phyloP scores from a whole-genome alignment of 768 basidiomycete species.

The Nidularia sp. region DNA sequence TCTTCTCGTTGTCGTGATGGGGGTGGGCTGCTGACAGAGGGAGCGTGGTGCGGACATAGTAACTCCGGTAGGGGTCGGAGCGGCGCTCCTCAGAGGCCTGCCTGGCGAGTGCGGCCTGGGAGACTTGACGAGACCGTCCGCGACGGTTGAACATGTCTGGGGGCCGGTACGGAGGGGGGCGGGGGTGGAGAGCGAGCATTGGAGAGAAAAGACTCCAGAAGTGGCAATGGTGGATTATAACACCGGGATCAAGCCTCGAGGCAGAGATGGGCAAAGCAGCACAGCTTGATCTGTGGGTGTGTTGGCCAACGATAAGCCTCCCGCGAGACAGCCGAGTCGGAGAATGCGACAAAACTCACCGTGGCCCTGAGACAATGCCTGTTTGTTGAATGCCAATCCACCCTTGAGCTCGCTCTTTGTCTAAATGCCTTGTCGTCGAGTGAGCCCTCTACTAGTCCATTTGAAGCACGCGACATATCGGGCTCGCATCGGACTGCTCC shows the following conservation, averaged over 20 bases:
- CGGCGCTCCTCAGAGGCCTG: slow-evolving; percentile 38
- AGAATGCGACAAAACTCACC: too few relatives aligned
- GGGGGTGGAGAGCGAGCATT: slow-evolving; percentile 6
- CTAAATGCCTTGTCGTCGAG: too few relatives aligned
- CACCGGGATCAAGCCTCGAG: slow-evolving; percentile 12
- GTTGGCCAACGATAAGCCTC: too few relatives aligned
- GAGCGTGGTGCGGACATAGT: not conserved
- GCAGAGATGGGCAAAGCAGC: slow-evolving; percentile 1
- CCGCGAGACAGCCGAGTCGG: too few relatives aligned
- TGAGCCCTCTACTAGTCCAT: too few relatives aligned
- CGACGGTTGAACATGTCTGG: slow-evolving; percentile 8
- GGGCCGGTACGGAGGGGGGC: slow-evolving; percentile 9
- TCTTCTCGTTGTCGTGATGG: not conserved
- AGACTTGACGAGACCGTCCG: slow-evolving; percentile 29
- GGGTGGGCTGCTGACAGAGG: not conserved
- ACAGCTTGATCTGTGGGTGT: not conserved
- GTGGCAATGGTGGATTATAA: slow-evolving; percentile 4
- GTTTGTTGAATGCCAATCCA: too few relatives aligned
- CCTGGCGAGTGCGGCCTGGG: slow-evolving; percentile 36
- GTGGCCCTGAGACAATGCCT: too few relatives aligned
- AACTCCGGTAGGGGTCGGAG: not conserved
- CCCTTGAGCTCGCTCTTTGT: too few relatives aligned
- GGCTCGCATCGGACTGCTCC: not conserved
- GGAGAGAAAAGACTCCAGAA: slow-evolving; percentile 3
- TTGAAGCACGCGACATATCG: too few relatives aligned